These are phyloP conservation scores for Apophysomyces variabilis DNA, from an alignment of 371 early-diverging fungal genomes.

Conservation along the genomic window DNA sequence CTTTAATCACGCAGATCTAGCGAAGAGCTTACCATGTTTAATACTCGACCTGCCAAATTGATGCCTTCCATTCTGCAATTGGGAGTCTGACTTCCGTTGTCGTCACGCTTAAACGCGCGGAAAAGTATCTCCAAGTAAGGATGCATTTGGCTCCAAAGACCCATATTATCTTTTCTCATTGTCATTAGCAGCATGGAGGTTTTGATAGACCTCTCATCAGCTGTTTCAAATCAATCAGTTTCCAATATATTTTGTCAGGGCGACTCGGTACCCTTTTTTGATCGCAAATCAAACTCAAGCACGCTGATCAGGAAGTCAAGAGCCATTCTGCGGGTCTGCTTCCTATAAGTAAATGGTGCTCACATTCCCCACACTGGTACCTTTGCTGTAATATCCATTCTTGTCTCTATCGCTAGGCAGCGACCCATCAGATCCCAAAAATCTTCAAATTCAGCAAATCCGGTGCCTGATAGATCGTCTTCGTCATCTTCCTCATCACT, in stretches of 20 bases:
- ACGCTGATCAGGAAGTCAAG: conserved; percentile 18
- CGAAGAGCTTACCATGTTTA: background rate
- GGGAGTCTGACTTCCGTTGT: background rate
- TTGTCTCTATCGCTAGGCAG: conserved; percentile 2
- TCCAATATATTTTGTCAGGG: background rate
- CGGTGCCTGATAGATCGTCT: conserved; percentile 5
- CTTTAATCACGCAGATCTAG: background rate
- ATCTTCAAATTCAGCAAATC: conserved; percentile 24
- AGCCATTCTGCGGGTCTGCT: conserved; percentile 17
- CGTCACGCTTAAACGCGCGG: background rate
- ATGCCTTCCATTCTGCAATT: background rate
- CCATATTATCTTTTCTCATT: background rate
- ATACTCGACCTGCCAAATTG: background rate
- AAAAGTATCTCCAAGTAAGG: conserved; percentile 4
- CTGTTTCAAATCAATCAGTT: background rate
- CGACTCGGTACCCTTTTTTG: conserved; percentile 13
- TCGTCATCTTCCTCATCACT: conserved; percentile 23
- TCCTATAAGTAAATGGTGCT: background rate
- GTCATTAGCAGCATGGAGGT: background rate
- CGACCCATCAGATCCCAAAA: conserved; percentile 19
- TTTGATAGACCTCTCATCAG: background rate
- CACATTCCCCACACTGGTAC: background rate
- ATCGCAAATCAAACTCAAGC: conserved; percentile 23
- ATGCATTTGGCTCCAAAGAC: background rate
- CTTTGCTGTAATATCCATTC: background rate